Evolutionary conservation across 805 yeast species (phyloP).

Genomic region (Yarrowia bubula): DNA sequence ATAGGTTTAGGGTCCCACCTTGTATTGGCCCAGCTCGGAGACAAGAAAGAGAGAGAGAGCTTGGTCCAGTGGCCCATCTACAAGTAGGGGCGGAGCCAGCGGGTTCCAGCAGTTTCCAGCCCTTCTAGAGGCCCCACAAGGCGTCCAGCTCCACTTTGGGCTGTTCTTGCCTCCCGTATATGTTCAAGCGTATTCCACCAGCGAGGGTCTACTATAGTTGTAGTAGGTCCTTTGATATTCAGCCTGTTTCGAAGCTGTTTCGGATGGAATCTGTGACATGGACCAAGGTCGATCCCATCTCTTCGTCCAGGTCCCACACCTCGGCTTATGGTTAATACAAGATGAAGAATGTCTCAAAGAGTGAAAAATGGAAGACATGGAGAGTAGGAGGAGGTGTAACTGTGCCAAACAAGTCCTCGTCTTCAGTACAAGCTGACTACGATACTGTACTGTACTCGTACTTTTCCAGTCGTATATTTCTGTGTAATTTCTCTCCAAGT

Average conservation of each 20-base stretch:
- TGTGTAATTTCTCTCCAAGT: too few relatives aligned
- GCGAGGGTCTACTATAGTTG: too few relatives aligned
- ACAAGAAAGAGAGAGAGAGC: constrained; percentile 2
- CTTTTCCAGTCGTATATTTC: too few relatives aligned
- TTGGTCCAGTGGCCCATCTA: neutral
- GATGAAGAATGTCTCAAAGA: neutral
- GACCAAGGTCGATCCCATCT: constrained; percentile 20
- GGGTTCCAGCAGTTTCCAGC: neutral
- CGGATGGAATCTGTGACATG: constrained; percentile 22
- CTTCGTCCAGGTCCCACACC: constrained; percentile 12
- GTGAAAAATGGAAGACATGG: too few relatives aligned
- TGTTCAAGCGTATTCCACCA: neutral
- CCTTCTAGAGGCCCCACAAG: neutral
- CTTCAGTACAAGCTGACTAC: too few relatives aligned
- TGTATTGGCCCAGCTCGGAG: constrained; percentile 5
- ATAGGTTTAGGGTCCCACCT: constrained; percentile 18
- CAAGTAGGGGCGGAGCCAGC: neutral
- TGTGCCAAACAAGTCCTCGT: too few relatives aligned
- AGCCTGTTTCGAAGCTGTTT: constrained; percentile 17
- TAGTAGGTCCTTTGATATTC: too few relatives aligned
- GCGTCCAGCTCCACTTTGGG: too few relatives aligned
- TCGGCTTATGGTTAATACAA: neutral
- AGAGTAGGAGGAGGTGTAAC: too few relatives aligned
- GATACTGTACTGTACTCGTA: too few relatives aligned
- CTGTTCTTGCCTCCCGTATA: too few relatives aligned